Evolutionary conservation across 352 stramenopile genomes (phyloP).

Genomic region (Globisporangium cystogenes): DNA sequence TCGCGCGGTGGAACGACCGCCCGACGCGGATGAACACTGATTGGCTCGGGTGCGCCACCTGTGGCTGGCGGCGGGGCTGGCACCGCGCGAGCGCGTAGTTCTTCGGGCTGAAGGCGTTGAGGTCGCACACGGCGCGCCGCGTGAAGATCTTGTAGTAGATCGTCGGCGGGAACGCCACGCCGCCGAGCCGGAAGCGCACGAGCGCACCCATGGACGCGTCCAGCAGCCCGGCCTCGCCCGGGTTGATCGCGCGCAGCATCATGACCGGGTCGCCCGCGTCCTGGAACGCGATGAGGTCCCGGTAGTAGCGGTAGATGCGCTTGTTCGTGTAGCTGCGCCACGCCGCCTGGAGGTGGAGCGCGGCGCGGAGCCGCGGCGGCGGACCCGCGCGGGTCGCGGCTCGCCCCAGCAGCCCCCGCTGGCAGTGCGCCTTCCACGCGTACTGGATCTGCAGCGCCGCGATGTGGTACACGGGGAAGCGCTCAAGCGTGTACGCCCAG

Average conservation of each 20-base stretch:
- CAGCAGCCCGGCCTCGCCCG: conserved; percentile 63
- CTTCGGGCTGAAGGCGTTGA: conserved; percentile 88
- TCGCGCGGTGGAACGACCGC: conserved; percentile 59
- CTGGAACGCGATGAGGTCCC: conserved; percentile 75
- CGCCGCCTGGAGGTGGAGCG: conserved; percentile 41
- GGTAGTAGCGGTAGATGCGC: conserved; percentile 77
- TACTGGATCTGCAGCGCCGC: conserved; percentile 81
- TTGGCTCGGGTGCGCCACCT: conserved; percentile 12
- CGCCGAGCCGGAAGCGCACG: conserved; percentile 87
- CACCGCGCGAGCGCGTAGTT: conserved; percentile 65
- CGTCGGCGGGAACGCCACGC: conserved; percentile 83
- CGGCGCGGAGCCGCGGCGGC: conserved; percentile 33
- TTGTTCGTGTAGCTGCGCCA: conserved; percentile 78
- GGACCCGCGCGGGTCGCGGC: too few species aligned
- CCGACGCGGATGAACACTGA: conserved; percentile 65
- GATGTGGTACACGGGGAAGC: conserved; percentile 79
- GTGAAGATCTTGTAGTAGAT: conserved; percentile 96
- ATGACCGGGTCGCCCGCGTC: conserved; percentile 66
- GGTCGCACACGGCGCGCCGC: conserved; percentile 76
- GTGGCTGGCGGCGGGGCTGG: neutral
- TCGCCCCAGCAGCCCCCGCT: conserved; percentile 27
- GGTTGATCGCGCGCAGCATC: conserved; percentile 85
- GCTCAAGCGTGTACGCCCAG: conserved; percentile 40
- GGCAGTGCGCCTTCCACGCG: conserved; percentile 49
- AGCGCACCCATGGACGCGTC: conserved; percentile 77